A percentile compares a stretch with the other conserved stretches of the same genome.
Evolutionary conservation across 129 eudicot genomes (phyloP).

Genomic region (Flaveria linearis): DNA sequence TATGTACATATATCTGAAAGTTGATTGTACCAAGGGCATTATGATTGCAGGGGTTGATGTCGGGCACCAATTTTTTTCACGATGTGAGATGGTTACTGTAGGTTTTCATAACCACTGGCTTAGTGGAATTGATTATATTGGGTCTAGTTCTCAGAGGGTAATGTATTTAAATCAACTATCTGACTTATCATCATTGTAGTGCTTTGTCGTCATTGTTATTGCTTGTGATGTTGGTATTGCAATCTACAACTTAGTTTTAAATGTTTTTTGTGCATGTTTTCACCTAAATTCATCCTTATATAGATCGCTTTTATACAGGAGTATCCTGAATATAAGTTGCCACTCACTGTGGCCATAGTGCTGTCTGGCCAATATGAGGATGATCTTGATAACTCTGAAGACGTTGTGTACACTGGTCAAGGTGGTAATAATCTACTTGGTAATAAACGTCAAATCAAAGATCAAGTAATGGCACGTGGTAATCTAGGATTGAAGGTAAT

Average conservation of each 20-base stretch:
- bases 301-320: conserved; percentile 40
- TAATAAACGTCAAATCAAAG: conserved; percentile 57
- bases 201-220: conserved; percentile 18
- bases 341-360: conserved; percentile 74
- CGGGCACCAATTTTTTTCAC: conserved; percentile 90
- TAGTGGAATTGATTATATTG: conserved; percentile 76
- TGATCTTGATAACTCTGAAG: conserved; percentile 76
- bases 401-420: conserved; percentile 90
- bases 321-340: conserved; percentile 43
- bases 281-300: neutral
- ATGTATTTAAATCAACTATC: neutral
- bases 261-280: conserved; percentile 13
- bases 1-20: neutral
- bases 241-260: neutral
- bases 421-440: conserved; percentile 90
- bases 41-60: conserved; percentile 84
- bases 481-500: conserved; percentile 83
- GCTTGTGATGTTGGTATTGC: neutral
- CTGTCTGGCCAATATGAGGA: conserved; percentile 96
- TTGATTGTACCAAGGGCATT: neutral
- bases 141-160: conserved; percentile 35
- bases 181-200: conserved; percentile 9
- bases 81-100: conserved; percentile 92
- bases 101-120: conserved; percentile 97
- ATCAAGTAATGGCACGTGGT: conserved; percentile 78